A percentile compares a stretch with the other conserved stretches of the same genome.
Conservation (phyloP, 2,329 filamentous ascomycete species). For the Chaetomium sp. region DNA sequence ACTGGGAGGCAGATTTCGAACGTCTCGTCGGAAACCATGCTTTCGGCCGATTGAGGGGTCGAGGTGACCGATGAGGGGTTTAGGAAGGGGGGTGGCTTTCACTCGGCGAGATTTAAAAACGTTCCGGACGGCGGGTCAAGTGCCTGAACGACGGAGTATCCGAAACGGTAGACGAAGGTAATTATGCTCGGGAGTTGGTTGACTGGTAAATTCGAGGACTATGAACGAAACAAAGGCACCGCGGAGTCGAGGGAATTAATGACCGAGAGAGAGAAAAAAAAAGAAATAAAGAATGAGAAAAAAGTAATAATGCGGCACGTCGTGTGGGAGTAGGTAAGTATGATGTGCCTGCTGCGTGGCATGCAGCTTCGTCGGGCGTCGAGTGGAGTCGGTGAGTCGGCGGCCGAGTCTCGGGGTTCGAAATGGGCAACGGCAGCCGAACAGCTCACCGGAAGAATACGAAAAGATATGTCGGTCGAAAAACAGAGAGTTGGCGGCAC, state of each 20-base stretch:
- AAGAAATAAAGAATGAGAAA: neutral
- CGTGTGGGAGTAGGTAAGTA: neutral
- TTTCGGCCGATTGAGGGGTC: constrained; percentile 20
- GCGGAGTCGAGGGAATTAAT: neutral
- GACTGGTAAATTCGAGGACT: too few species aligned
- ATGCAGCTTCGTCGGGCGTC: constrained; percentile 8
- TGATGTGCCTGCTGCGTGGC: neutral
- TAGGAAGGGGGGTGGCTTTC: constrained; percentile 1
- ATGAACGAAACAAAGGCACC: too few species aligned
- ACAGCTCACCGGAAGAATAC: constrained; percentile 6
- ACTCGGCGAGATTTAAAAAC: neutral
- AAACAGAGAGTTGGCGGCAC: constrained; percentile 11
- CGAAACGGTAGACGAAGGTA: neutral
- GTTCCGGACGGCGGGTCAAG: neutral
- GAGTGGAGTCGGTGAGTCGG: constrained; percentile 9
- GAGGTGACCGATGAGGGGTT: neutral
- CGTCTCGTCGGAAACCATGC: constrained; percentile 86
- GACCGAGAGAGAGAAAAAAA: too few species aligned
- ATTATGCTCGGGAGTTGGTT: too few species aligned
- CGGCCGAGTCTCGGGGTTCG: neutral
- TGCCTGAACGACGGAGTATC: neutral
- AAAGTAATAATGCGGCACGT: neutral
- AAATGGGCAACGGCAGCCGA: neutral
- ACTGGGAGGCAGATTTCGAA: constrained; percentile 89
- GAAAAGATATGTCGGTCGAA: constrained; percentile 9